phyloP scores from a whole-genome alignment of 164 flowering plant genomes.

The Berberis thunbergii region DNA sequence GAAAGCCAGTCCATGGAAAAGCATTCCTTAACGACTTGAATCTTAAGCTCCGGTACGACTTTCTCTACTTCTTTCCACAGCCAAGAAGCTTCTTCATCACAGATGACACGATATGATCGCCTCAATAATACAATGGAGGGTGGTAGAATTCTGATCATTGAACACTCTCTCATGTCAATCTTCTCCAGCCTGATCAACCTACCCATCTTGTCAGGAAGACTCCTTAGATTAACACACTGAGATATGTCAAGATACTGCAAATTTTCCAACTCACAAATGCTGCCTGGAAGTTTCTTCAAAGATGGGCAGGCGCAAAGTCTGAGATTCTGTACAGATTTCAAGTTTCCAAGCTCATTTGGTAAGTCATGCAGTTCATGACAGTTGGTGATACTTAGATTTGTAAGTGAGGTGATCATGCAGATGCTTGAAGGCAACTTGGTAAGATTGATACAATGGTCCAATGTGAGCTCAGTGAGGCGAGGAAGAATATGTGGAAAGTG shows the following conservation, averaged over 20 bases:
- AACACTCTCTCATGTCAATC: conserved; percentile 80
- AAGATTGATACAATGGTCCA: conserved; percentile 67
- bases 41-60: conserved; percentile 26
- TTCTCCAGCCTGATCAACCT: conserved; percentile 42
- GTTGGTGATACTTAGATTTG: conserved; percentile 53
- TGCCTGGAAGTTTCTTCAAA: conserved; percentile 38
- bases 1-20: conserved; percentile 55
- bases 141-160: conserved; percentile 37
- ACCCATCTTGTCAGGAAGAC: conserved; percentile 56
- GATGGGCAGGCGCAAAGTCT: conserved; percentile 56
- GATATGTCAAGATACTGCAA: conserved; percentile 62
- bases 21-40: conserved; percentile 48
- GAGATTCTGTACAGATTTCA: conserved; percentile 34
- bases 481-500: conserved; percentile 46
- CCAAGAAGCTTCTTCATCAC: conserved; percentile 56
- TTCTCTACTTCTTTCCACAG: conserved; percentile 47
- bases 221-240: conserved; percentile 48
- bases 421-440: conserved; percentile 41
- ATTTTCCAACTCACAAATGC: conserved; percentile 31
- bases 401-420: conserved; percentile 31
- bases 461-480: conserved; percentile 44
- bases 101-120: conserved; percentile 42
- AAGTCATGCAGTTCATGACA: conserved; percentile 52
- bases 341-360: conserved; percentile 38
- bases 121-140: conserved; percentile 23